Evolutionary conservation across 441 rosid genomes (phyloP), one percentile per base, ranked within the genome.

Genomic region (Adansonia gregorii): DNA sequence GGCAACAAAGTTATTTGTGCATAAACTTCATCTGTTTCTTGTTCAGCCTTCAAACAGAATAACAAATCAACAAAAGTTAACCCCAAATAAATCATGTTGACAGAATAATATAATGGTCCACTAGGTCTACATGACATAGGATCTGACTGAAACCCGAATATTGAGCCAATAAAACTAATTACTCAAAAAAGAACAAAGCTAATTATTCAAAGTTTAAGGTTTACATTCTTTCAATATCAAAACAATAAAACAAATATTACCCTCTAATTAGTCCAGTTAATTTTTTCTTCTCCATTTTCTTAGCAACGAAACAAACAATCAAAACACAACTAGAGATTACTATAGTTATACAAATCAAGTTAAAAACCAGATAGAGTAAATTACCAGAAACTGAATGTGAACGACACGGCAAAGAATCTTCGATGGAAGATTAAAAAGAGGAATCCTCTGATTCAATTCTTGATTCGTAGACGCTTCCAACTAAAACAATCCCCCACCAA

Each of bases 21-120:
- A 87, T 89, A 91, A 12, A 91, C 93, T 78, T 91, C 95, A 69
- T 91, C 95, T 2, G 95, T 88, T 67, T 91, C 95, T 82, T 78
- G 89, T 84, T 91, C 95, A 6, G 93, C 93, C 95, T 91, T 80
- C 59, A 56, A 78, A 82, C 31, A 84, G 71, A n/a, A 63, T 24
- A 43, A 67, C n/a, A 76, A 68, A 11, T 31, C 20, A 51, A 64
- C 45, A 52, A 51, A 60, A 59, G 39, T 72, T 79, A 78, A 48
- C 19, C 39, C 72, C 61, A 65, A 79, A 22, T 60, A 31, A 78
- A 77, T 27, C 56, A 43, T n/a, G 73, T 48, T 19, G 59, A 15
- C 24, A 75, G 67, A 19, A 45, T 46, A 75, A 71, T 66, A 45
- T 65, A 52, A 64, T 20, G 20, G 45, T 64, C 68, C 65, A 55